A percentile compares a stretch with the other conserved stretches of the same genome.
Evolutionary conservation across 768 basidiomycete genomes (phyloP).

Genomic region (Psilocybe cyanescens): DNA sequence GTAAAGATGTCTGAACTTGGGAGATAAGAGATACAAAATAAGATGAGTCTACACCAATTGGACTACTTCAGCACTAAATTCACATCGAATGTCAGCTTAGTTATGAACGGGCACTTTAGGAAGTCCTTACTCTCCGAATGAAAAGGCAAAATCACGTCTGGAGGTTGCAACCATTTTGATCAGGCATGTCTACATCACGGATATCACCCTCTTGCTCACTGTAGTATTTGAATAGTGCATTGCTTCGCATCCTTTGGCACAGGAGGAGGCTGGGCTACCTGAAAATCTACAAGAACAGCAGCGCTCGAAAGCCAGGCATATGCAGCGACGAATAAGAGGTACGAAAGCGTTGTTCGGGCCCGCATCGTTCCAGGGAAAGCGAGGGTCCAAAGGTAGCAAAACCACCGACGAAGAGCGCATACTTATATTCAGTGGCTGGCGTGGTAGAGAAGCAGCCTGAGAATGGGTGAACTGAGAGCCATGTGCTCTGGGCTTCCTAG

Average conservation of each 20-base stretch:
- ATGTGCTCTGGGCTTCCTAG: conserved; percentile 18
- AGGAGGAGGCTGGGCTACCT: conserved; percentile 74
- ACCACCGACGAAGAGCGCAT: not conserved
- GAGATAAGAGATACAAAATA: not conserved
- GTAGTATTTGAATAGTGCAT: conserved; percentile 67
- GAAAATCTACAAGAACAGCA: conserved; percentile 63
- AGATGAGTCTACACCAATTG: conserved; percentile 50
- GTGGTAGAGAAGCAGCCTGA: conserved; percentile 30
- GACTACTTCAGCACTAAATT: conserved; percentile 61
- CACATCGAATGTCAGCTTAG: not conserved
- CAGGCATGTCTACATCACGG: not conserved
- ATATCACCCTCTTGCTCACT: conserved; percentile 39
- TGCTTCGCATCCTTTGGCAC: conserved; percentile 62
- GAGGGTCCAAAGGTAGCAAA: conserved; percentile 7
- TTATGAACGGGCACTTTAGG: not conserved
- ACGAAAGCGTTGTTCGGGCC: conserved; percentile 11
- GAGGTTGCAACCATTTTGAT: not conserved
- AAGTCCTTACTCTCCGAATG: conserved; percentile 58
- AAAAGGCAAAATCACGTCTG: conserved; percentile 75
- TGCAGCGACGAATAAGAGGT: conserved; percentile 11
- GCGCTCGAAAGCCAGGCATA: conserved; percentile 29
- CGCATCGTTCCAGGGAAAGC: conserved; percentile 15
- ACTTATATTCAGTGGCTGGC: conserved; percentile 14
- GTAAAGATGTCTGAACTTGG: not conserved
- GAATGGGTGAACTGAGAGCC: conserved; percentile 17